Evolutionary conservation across 257 asterid genomes (phyloP).

Genomic region (Euphrasia confusa): DNA sequence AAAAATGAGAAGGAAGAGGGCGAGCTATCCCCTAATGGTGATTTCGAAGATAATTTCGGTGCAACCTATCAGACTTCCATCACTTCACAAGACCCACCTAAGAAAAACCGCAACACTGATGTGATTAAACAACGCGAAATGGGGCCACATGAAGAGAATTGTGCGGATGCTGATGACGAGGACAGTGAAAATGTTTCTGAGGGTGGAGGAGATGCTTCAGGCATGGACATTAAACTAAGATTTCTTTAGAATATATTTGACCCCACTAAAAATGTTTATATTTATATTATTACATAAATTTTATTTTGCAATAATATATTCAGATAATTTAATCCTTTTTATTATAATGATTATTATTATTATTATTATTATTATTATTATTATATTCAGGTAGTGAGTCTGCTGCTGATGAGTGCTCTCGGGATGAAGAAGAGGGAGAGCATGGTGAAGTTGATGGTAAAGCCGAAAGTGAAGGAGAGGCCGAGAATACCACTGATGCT

Average conservation of each 20-base stretch:
- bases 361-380: background rate
- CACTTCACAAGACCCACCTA: slow-evolving; percentile 37
- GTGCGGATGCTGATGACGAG: slow-evolving; percentile 67
- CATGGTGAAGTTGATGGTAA: slow-evolving; percentile 61
- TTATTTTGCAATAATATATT: background rate
- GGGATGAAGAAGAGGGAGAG: slow-evolving; percentile 72
- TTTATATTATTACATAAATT: background rate
- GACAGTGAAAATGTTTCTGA: slow-evolving; percentile 75
- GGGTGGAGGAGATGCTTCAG: slow-evolving; percentile 73
- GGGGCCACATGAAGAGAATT: slow-evolving; percentile 42
- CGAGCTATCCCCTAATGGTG: slow-evolving; percentile 74
- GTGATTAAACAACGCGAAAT: slow-evolving; percentile 39
- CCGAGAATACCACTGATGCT: slow-evolving; percentile 61
- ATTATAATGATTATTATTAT: background rate
- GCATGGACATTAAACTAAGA: slow-evolving; percentile 17
- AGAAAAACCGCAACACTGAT: slow-evolving; percentile 34
- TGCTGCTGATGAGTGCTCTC: slow-evolving; percentile 80
- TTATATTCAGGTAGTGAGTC: slow-evolving; percentile 41
- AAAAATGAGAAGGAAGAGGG: slow-evolving; percentile 89
- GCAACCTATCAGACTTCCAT: slow-evolving; percentile 39
- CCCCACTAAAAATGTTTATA: too few relatives aligned
- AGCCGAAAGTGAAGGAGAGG: slow-evolving; percentile 93
- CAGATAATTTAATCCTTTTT: background rate
- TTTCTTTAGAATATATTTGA: too few relatives aligned
- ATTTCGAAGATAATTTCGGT: slow-evolving; percentile 69